Percentiles rank a stretch among this genome's conserved stretches.
Evolutionary conservation across 2,329 filamentous ascomycete genomes (phyloP).

Genomic region (Claviceps purpurea): DNA sequence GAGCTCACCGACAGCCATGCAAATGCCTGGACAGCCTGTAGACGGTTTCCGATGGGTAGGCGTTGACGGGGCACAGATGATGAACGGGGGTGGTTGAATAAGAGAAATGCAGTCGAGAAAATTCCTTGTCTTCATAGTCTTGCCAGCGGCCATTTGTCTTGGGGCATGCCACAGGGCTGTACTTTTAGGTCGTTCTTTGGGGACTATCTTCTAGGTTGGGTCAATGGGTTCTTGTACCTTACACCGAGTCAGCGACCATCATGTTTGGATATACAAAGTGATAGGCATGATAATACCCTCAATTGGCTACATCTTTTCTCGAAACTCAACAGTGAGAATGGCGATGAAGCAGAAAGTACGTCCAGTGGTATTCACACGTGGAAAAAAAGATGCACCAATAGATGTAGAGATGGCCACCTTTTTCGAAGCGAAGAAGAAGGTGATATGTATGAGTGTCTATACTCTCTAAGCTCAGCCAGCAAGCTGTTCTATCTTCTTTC

Average conservation of each 20-base stretch:
- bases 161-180: too few species aligned
- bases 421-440: too few species aligned
- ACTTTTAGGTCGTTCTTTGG: not conserved
- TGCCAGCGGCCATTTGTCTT: too few species aligned
- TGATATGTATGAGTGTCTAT: too few species aligned
- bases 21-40: slow-evolving; percentile 12
- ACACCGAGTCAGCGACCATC: too few species aligned
- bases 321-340: too few species aligned
- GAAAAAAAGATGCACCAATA: too few species aligned
- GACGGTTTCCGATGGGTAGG: slow-evolving; percentile 29
- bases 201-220: not conserved
- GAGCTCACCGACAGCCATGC: slow-evolving; percentile 1
- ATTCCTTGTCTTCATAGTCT: not conserved
- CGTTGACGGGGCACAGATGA: slow-evolving; percentile 30
- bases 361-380: too few species aligned
- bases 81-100: slow-evolving; percentile 16
- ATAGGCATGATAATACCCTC: not conserved
- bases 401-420: too few species aligned
- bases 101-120: not conserved
- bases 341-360: too few species aligned
- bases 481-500: not conserved
- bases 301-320: not conserved
- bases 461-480: too few species aligned
- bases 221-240: too few species aligned
- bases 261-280: not conserved